Percentiles rank a stretch among this genome's conserved stretches.
Conservation (phyloP, 2,329 filamentous ascomycete species). For the Chaetomiaceae sp. region DNA sequence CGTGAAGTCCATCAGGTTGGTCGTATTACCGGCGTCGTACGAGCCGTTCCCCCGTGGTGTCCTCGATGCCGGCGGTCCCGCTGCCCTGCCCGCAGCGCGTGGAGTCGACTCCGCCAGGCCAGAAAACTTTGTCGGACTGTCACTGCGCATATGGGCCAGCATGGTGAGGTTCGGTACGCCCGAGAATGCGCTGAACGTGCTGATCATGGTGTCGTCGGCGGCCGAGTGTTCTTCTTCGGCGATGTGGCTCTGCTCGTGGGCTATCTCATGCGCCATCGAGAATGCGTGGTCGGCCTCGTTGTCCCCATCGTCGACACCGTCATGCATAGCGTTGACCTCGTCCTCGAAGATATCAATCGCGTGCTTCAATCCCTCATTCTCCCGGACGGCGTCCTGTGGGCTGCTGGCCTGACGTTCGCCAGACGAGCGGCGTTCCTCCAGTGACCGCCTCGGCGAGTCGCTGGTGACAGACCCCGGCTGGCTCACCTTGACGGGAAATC, state of each 20-base stretch:
- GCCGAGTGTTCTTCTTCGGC: conserved; percentile 41
- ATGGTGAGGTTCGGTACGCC: conserved; percentile 83
- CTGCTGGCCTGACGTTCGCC: conserved; percentile 38
- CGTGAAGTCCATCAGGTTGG: conserved; percentile 83
- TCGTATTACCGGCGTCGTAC: conserved; percentile 51
- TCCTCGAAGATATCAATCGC: conserved; percentile 63
- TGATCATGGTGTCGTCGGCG: conserved; percentile 69
- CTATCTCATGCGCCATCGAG: conserved; percentile 1
- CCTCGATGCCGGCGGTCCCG: conserved; percentile 30
- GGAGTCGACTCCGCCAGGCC: conserved; percentile 38
- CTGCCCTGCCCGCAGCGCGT: conserved; percentile 33
- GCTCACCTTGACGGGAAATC: conserved; percentile 59
- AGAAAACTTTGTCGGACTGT: conserved; percentile 55
- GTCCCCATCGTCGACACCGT: conserved; percentile 24
- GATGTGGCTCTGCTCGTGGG: conserved; percentile 7
- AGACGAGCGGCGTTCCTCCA: conserved; percentile 14
- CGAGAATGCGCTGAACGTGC: conserved; percentile 84
- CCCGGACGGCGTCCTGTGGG: conserved; percentile 50
- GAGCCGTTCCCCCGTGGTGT: conserved; percentile 33
- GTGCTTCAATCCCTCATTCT: conserved; percentile 53
- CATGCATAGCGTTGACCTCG: conserved; percentile 34
- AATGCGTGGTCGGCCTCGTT: conserved; percentile 24
- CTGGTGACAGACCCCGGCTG: conserved; percentile 22
- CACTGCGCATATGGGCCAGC: conserved; percentile 65
- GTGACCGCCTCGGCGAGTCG: conserved; percentile 18